Evolutionary conservation across 1,139 yeast genomes (phyloP), one percentile per base, ranked within the genome.

Genomic region (Kurtzmaniella quercitrusa): DNA sequence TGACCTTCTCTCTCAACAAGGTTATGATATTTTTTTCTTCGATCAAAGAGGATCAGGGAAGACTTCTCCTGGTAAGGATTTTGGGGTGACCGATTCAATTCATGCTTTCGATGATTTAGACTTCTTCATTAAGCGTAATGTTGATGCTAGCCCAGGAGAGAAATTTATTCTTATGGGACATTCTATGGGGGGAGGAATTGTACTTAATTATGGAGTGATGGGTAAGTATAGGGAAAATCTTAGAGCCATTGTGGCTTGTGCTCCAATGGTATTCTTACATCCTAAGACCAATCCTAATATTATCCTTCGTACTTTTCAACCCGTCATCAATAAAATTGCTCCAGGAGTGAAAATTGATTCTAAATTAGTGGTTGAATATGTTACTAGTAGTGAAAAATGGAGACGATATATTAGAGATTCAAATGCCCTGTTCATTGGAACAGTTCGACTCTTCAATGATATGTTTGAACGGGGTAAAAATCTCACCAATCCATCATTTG

Each of bases 171-270:
- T 93, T 50, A 71, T 79, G 65, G 96, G 97, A 2, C 95, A 87
- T 58, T 87, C 95, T n/a, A 90, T 93, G 97, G 98, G 98, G 41
- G 97, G 97, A 17, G 96, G 87, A 0, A 82, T 89, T 43, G 69
- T 72, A 0, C 69, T 90, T 49, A 87, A 83, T 62, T 91, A 91
- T 60, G 87, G 82, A 14, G 75, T 84, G 43, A 66, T 68, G 40
- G 97, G 97, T 3, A 76, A 70, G 49, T 25, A 77, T 59, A 70
- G 72, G 40, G 76, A 79, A 34, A 56, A 71, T 23, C 54, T 91
- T 42, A 68, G 70, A 41, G 85, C 84, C 0, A 77, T 79, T 47
- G 65, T 82, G 39, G 81, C 78, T 2, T 68, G 77, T 33, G 91
- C 85, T 1, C 97, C 98, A 0, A 70, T 85, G 56, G 69, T 90